Percentiles rank a stretch among this genome's conserved stretches.
These are phyloP conservation scores for Monosporozyma servazzii DNA, from an alignment of 805 yeast genomes.

Conservation along the genomic window DNA sequence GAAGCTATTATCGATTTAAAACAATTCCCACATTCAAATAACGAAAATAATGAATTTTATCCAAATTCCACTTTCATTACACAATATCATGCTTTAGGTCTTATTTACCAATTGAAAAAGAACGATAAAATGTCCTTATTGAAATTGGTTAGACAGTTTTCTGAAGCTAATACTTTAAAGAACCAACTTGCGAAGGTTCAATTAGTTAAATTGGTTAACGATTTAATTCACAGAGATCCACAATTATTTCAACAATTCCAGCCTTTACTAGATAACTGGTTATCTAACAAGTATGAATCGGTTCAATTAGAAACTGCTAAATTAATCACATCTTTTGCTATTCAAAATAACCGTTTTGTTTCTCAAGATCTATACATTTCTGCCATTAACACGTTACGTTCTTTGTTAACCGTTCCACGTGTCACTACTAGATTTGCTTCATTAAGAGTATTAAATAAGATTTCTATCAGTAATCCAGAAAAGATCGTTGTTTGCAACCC, in stretches of 20 bases:
- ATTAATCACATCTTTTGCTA: constrained; percentile 34
- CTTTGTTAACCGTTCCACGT: constrained; percentile 76
- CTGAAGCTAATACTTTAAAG: constrained; percentile 52
- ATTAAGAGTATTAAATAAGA: constrained; percentile 76
- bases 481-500: constrained; percentile 68
- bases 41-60: constrained; percentile 34
- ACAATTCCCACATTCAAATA: constrained; percentile 19
- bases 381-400: constrained; percentile 67
- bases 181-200: constrained; percentile 80
- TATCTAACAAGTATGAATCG: constrained; percentile 75
- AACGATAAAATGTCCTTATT: constrained; percentile 91
- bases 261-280: constrained; percentile 57
- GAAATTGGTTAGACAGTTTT: constrained; percentile 76
- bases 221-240: constrained; percentile 63
- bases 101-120: constrained; percentile 76
- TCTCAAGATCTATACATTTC: constrained; percentile 55
- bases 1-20: constrained; percentile 59
- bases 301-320: constrained; percentile 90
- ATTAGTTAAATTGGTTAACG: constrained; percentile 72
- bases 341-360: constrained; percentile 47
- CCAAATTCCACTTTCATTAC: constrained; percentile 72
- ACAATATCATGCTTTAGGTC: constrained; percentile 93
- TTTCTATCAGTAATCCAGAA: constrained; percentile 75
- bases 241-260: constrained; percentile 38
- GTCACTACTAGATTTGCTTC: constrained; percentile 89